Evolutionary conservation across 2,329 filamentous ascomycete species (phyloP).

Genomic region (Macrophomina tecta): DNA sequence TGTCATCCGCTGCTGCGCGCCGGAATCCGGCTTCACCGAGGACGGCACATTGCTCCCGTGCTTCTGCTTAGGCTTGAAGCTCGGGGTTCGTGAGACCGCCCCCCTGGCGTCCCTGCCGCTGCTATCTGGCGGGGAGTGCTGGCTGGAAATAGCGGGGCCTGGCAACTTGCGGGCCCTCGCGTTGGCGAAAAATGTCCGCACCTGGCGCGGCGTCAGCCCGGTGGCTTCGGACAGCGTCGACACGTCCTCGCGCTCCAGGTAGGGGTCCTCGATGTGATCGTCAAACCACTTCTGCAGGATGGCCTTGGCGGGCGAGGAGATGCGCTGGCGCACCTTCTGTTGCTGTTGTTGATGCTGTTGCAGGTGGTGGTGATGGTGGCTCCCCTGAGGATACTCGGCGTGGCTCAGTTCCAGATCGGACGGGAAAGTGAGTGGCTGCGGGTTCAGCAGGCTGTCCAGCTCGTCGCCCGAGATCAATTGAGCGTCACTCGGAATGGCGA

Average conservation of each 20-base stretch:
- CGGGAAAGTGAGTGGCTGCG: neutral
- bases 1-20: neutral
- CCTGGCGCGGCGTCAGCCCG: conserved; percentile 32
- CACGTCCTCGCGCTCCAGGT: conserved; percentile 32
- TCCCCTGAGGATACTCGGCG: neutral
- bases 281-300: conserved; percentile 35
- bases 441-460: conserved; percentile 10
- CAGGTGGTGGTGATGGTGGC: neutral
- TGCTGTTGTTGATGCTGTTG: neutral
- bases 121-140: conserved; percentile 4
- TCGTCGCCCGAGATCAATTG: conserved; percentile 5
- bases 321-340: conserved; percentile 23
- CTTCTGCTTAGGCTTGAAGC: conserved; percentile 7
- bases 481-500: neutral
- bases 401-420: neutral
- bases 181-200: conserved; percentile 37
- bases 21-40: neutral
- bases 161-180: conserved; percentile 33
- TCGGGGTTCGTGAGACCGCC: neutral
- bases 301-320: conserved; percentile 31
- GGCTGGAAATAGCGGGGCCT: neutral
- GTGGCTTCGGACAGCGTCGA: conserved; percentile 31
- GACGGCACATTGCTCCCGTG: neutral
- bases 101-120: neutral
- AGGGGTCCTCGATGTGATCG: conserved; percentile 34